Evolutionary conservation across 2,329 filamentous ascomycete genomes (phyloP).

Genomic region (Capronia epimyces): DNA sequence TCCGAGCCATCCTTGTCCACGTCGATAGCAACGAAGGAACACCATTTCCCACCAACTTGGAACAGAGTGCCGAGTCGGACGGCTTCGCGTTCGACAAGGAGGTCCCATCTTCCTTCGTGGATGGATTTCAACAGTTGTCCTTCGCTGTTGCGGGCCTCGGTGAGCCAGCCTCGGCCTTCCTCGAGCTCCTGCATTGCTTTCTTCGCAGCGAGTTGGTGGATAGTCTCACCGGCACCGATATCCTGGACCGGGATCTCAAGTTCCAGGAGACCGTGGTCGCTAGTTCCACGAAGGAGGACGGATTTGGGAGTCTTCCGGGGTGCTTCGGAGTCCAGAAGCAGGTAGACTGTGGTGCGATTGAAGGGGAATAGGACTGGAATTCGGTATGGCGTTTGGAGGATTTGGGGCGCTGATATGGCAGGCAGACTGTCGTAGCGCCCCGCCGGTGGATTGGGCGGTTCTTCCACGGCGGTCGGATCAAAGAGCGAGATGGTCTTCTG

Average conservation of each 20-base stretch:
- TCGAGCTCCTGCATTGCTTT: conserved; percentile 66
- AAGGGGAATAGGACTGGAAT: conserved; percentile 65
- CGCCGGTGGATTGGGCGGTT: conserved; percentile 33
- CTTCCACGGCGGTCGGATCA: conserved; percentile 45
- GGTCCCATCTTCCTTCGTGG: conserved; percentile 49
- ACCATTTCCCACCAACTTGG: conserved; percentile 65
- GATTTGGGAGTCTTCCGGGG: conserved; percentile 47
- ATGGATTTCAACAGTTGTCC: conserved; percentile 45
- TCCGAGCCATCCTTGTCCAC: conserved; percentile 26
- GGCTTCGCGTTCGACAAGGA: conserved; percentile 60
- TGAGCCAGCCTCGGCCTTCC: conserved; percentile 62
- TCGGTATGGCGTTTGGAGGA: conserved; percentile 58
- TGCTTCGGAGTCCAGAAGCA: conserved; percentile 55
- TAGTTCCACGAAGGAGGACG: conserved; percentile 55
- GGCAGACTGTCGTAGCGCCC: conserved; percentile 50
- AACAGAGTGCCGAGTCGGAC: conserved; percentile 61
- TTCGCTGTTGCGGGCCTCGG: conserved; percentile 44
- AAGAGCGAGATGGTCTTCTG: conserved; percentile 53
- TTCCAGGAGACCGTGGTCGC: conserved; percentile 53
- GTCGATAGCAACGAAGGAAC: conserved; percentile 65
- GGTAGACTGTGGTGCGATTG: conserved; percentile 59
- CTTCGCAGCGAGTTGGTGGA: conserved; percentile 66
- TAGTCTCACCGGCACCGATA: conserved; percentile 47
- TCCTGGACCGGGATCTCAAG: conserved; percentile 59
- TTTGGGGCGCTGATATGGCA: conserved; percentile 47